A percentile compares a stretch with the other conserved stretches of the same genome.
Evolutionary conservation across 2,329 filamentous ascomycete genomes (phyloP).

Genomic region (Monilinia fructigena): DNA sequence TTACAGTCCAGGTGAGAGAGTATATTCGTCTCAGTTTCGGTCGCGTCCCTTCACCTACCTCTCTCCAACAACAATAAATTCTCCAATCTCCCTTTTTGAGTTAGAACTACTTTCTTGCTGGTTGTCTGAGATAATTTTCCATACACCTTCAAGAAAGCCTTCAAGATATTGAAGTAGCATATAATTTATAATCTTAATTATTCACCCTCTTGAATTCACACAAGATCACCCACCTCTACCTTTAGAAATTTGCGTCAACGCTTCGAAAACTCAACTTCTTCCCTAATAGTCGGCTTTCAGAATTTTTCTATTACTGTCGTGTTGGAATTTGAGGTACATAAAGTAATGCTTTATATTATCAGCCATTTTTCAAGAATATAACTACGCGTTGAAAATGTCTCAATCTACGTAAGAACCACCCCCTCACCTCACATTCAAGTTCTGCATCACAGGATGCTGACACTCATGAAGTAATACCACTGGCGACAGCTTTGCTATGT

Average conservation of each 20-base stretch:
- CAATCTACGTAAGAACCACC: slow-evolving; percentile 3
- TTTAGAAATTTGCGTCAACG: not conserved
- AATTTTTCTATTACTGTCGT: no score
- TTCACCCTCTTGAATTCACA: not conserved
- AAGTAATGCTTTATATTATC: not conserved
- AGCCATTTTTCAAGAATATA: not conserved
- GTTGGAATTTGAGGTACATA: not conserved
- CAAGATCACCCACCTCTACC: not conserved
- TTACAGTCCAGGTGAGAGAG: not conserved
- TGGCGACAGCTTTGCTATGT: not conserved
- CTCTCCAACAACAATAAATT: not conserved
- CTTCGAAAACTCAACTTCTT: not conserved
- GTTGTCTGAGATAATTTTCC: not conserved
- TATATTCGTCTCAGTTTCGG: slow-evolving; percentile 6
- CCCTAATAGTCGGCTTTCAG: not conserved
- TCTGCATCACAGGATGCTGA: not conserved
- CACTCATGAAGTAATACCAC: not conserved
- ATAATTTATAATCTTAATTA: not conserved
- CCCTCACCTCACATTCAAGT: not conserved
- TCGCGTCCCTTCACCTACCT: not conserved
- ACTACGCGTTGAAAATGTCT: not conserved
- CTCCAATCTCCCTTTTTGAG: not conserved
- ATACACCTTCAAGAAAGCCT: not conserved
- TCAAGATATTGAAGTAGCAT: not conserved
- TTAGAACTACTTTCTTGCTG: not conserved